These are phyloP conservation scores for Leccinum imitatum DNA, from an alignment of 768 basidiomycete genomes.

Conservation along the genomic window DNA sequence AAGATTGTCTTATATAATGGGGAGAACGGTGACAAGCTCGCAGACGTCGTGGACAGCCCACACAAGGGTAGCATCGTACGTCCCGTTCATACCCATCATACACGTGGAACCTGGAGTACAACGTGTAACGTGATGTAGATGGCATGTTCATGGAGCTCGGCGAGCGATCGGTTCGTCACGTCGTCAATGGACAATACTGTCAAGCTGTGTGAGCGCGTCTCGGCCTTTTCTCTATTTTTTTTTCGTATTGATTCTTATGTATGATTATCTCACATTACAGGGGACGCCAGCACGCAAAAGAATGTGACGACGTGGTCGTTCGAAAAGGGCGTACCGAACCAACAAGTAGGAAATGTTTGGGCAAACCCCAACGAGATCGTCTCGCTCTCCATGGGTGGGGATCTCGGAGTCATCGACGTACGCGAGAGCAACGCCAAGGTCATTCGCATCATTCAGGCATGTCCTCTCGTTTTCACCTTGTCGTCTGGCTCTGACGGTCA, in stretches of 20 bases:
- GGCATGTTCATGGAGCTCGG: slow-evolving; percentile 78
- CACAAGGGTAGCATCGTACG: slow-evolving; percentile 79
- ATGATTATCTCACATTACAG: slow-evolving; percentile 35
- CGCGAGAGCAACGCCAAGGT: slow-evolving; percentile 58
- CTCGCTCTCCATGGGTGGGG: slow-evolving; percentile 80
- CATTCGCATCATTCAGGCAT: slow-evolving; percentile 59
- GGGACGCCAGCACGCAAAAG: slow-evolving; percentile 79
- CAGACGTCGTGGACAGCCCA: slow-evolving; percentile 63
- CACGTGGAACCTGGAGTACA: background rate
- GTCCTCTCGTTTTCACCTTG: slow-evolving; percentile 17
- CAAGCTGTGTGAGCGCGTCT: slow-evolving; percentile 61
- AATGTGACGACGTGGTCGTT: slow-evolving; percentile 66
- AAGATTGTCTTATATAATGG: slow-evolving; percentile 92
- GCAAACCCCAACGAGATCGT: slow-evolving; percentile 66
- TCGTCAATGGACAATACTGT: slow-evolving; percentile 87
- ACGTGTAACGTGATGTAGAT: slow-evolving; percentile 40
- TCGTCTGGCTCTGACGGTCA: background rate
- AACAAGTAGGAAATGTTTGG: slow-evolving; percentile 92
- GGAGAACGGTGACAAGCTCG: slow-evolving; percentile 75
- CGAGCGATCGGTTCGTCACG: slow-evolving; percentile 72
- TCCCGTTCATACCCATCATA: slow-evolving; percentile 12
- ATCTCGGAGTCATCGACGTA: slow-evolving; percentile 80
- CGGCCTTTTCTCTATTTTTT: too few relatives aligned
- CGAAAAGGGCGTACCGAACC: slow-evolving; percentile 70
- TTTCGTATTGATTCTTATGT: background rate